These are phyloP conservation scores for Hura crepitans DNA, from an alignment of 441 rosid species.

Conservation along the genomic window DNA sequence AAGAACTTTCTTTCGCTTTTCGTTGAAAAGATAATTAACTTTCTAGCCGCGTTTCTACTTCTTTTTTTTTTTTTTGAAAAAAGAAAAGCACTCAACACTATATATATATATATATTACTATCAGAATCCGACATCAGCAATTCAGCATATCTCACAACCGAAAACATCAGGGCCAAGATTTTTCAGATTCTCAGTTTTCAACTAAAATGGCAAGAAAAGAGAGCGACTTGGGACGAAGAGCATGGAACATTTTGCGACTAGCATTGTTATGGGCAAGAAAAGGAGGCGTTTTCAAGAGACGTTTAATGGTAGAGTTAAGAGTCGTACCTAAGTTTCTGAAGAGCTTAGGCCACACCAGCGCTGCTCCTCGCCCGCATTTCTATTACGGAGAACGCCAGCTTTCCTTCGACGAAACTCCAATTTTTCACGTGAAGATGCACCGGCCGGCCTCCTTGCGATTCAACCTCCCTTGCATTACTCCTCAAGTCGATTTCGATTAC, in stretches of 20 bases:
- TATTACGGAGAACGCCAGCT: conserved; percentile 59
- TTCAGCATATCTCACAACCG: neutral
- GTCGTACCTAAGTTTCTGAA: conserved; percentile 53
- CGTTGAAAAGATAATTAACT: neutral
- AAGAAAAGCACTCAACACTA: neutral
- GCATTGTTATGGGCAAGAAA: conserved; percentile 67
- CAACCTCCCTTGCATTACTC: conserved; percentile 64
- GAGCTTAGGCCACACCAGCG: conserved; percentile 31
- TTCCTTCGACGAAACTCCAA: conserved; percentile 75
- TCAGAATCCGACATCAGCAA: no score
- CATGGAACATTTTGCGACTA: conserved; percentile 58
- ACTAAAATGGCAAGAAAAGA: conserved; percentile 37
- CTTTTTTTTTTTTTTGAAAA: neutral
- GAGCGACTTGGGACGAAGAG: conserved; percentile 27
- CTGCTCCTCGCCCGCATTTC: conserved; percentile 21
- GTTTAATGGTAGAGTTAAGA: conserved; percentile 48
- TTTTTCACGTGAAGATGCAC: conserved; percentile 61
- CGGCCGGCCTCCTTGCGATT: conserved; percentile 72
- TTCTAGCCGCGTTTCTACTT: conserved; percentile 30
- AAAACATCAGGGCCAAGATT: neutral
- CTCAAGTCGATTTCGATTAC: conserved; percentile 48
- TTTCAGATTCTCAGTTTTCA: neutral
- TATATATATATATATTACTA: neutral
- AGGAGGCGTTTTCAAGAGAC: conserved; percentile 58
- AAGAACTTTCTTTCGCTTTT: neutral